Percentiles rank a stretch among this genome's conserved stretches.
phyloP scores from a whole-genome alignment of 2,329 filamentous ascomycete genomes.

The Fusarium ramigenum region DNA sequence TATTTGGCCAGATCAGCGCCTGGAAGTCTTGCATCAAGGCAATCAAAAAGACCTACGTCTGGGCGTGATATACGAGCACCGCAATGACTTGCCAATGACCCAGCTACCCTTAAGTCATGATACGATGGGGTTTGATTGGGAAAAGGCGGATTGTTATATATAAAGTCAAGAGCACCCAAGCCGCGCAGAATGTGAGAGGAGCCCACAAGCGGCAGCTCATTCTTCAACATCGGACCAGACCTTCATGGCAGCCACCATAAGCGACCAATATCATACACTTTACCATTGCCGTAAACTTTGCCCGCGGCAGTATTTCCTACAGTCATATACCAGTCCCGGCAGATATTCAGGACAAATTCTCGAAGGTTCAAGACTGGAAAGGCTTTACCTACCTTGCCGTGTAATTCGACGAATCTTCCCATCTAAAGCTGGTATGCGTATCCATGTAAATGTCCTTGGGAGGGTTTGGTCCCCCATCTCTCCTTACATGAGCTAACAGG shows the following conservation, averaged over 20 bases:
- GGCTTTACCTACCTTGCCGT: too few species aligned
- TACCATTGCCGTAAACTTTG: rapidly evolving
- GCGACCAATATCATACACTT: not conserved
- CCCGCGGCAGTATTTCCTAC: too few species aligned
- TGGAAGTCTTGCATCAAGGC: not conserved
- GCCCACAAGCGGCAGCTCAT: too few species aligned
- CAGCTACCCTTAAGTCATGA: not conserved
- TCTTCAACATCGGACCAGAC: not conserved
- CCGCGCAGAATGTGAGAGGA: rapidly evolving
- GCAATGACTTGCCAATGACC: not conserved
- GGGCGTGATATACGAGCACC: not conserved
- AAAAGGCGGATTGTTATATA: not conserved
- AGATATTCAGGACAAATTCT: too few species aligned
- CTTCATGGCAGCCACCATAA: not conserved
- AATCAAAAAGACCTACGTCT: not conserved
- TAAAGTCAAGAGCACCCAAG: not conserved
- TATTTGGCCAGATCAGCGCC: not conserved
- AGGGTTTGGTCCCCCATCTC: rapidly evolving
- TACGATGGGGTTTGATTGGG: not conserved
- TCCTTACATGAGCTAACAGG: too few species aligned
- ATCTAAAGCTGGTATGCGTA: too few species aligned
- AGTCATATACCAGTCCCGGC: too few species aligned
- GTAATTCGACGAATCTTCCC: too few species aligned
- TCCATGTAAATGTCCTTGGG: too few species aligned
- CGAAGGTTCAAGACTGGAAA: too few species aligned